A percentile compares a stretch with the other conserved stretches of the same genome.
Conservation (phyloP, 2,329 filamentous ascomycete genomes). For the Claviceps monticola region DNA sequence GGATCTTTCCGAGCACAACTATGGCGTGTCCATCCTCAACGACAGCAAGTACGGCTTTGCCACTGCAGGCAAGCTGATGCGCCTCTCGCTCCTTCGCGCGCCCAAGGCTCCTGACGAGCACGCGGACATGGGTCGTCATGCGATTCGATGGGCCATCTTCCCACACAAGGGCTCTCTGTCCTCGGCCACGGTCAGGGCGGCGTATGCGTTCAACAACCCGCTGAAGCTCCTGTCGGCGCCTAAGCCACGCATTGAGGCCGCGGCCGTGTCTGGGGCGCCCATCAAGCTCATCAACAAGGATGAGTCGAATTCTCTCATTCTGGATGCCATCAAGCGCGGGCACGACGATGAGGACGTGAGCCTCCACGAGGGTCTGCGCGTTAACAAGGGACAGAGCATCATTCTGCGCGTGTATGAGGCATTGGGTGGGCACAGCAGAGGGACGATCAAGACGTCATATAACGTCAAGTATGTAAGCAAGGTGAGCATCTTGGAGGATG, state of each 20-base stretch:
- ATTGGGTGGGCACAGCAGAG: conserved; percentile 66
- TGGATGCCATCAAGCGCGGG: conserved; percentile 90
- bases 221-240: conserved; percentile 29
- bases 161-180: conserved; percentile 66
- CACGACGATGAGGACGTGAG: conserved; percentile 70
- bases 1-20: conserved; percentile 74
- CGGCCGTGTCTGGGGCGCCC: conserved; percentile 28
- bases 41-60: conserved; percentile 96
- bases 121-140: conserved; percentile 84
- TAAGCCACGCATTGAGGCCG: conserved; percentile 13
- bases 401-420: conserved; percentile 81
- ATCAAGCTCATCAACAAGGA: conserved; percentile 53
- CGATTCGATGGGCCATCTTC: conserved; percentile 80
- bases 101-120: conserved; percentile 88
- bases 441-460: conserved; percentile 53
- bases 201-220: conserved; percentile 82
- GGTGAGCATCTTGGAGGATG: conserved; percentile 81
- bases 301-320: conserved; percentile 46
- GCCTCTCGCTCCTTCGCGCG: conserved; percentile 69
- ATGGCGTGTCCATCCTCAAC: conserved; percentile 86
- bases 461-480: conserved; percentile 66
- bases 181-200: conserved; percentile 63
- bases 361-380: conserved; percentile 43
- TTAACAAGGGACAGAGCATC: conserved; percentile 60
- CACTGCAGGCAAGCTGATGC: conserved; percentile 78